A percentile compares a stretch with the other conserved stretches of the same genome.
phyloP scores from a whole-genome alignment of 768 basidiomycete genomes.

The Amanita jacksonii region DNA sequence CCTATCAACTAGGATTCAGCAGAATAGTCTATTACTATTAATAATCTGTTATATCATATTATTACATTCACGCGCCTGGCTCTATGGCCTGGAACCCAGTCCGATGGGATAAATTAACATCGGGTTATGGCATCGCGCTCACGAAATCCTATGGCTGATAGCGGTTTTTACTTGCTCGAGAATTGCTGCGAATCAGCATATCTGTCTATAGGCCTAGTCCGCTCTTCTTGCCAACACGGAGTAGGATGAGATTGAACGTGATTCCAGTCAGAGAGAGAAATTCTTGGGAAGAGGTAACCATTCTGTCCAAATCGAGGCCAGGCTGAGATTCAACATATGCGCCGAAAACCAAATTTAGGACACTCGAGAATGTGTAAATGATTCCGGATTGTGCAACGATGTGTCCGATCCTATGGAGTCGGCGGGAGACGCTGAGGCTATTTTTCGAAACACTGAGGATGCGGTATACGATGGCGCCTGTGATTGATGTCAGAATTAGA shows the following conservation, averaged over 20 bases:
- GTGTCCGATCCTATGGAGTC: not conserved
- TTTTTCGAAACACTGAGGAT: not conserved
- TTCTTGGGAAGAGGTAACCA: not conserved
- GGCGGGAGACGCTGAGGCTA: not conserved
- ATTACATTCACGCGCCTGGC: too few relatives aligned
- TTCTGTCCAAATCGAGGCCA: too few relatives aligned
- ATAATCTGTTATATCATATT: too few relatives aligned
- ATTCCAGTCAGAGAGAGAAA: not conserved
- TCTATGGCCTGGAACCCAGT: too few relatives aligned
- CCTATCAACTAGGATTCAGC: too few relatives aligned
- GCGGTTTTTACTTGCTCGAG: too few relatives aligned
- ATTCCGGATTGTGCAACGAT: not conserved
- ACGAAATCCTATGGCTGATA: too few relatives aligned
- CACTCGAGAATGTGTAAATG: not conserved
- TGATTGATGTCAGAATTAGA: not conserved
- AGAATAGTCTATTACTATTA: too few relatives aligned
- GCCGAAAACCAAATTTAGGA: not conserved
- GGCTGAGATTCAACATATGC: not conserved
- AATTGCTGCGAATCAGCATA: too few relatives aligned
- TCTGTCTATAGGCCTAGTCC: too few relatives aligned
- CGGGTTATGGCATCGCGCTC: too few relatives aligned
- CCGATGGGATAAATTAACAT: too few relatives aligned
- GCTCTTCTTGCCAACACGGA: not conserved
- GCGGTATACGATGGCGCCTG: not conserved
- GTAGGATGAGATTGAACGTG: not conserved